A percentile compares a stretch with the other conserved stretches of the same genome.
Evolutionary conservation across 805 yeast species (phyloP).

Genomic region (Saitoella complicata): DNA sequence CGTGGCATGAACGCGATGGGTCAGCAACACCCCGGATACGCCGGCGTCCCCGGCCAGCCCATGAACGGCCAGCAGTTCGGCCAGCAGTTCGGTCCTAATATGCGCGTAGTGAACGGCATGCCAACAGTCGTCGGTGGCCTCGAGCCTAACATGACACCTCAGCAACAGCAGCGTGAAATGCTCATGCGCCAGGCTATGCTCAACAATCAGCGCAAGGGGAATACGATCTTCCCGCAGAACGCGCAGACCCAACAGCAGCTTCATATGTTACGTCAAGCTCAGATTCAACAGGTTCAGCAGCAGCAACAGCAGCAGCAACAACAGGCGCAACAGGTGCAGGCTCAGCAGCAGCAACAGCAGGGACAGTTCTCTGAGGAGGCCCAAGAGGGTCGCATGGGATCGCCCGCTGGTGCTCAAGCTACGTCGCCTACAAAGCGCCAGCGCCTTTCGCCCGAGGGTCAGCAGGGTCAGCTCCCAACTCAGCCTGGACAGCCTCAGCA

Average conservation of each 20-base stretch:
- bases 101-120: no score
- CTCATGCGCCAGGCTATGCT: no score
- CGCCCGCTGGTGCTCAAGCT: conserved; percentile 16
- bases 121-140: no score
- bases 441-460: conserved; percentile 22
- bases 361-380: conserved; percentile 5
- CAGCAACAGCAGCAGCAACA: conserved; percentile 11
- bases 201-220: background rate
- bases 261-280: conserved; percentile 12
- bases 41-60: no score
- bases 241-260: conserved; percentile 14
- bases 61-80: no score
- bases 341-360: conserved; percentile 4
- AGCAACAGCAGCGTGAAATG: no score
- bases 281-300: conserved; percentile 9
- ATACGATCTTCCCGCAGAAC: conserved; percentile 17
- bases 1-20: no score
- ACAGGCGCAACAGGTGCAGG: conserved; percentile 8
- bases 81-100: no score
- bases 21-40: no score
- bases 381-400: conserved; percentile 15
- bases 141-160: no score
- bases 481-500: conserved; percentile 3
- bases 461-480: conserved; percentile 11
- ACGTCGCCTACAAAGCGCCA: conserved; percentile 22